Conservation (phyloP, 176 grass and related monocot species). For the Musa itinerans region DNA sequence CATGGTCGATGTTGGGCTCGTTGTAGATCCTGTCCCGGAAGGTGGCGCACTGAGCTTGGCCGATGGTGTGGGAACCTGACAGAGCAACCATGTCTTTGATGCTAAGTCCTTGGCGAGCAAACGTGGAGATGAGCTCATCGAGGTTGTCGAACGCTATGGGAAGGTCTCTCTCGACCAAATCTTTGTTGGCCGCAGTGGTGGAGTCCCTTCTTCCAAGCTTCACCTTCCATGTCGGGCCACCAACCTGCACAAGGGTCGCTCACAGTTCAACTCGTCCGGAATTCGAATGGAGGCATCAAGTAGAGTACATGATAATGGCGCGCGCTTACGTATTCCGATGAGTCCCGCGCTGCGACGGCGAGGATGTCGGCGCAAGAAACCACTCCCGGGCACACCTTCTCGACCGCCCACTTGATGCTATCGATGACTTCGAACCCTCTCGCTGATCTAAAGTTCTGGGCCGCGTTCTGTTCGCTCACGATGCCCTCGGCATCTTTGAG, state of each 20-base stretch:
- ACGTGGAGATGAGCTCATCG: slow-evolving; percentile 30
- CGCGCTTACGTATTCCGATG: slow-evolving; percentile 37
- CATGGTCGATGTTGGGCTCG: background rate
- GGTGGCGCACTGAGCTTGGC: background rate
- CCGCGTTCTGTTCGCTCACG: slow-evolving; percentile 50
- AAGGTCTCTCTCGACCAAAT: slow-evolving; percentile 30
- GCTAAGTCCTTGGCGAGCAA: slow-evolving; percentile 43
- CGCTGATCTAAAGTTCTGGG: slow-evolving; percentile 38
- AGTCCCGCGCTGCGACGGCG: slow-evolving; percentile 50
- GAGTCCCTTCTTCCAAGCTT: slow-evolving; percentile 53
- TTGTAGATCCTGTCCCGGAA: background rate
- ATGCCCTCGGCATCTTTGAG: slow-evolving; percentile 48
- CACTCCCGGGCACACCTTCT: slow-evolving; percentile 49
- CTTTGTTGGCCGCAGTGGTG: slow-evolving; percentile 30
- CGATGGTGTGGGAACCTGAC: slow-evolving; percentile 23
- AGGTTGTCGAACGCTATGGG: slow-evolving; percentile 34
- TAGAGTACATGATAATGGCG: too few relatives aligned
- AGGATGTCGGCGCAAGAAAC: slow-evolving; percentile 95
- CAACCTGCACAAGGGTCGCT: slow-evolving; percentile 16
- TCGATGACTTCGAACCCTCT: slow-evolving; percentile 77
- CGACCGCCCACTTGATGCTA: slow-evolving; percentile 52
- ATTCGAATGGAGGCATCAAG: too few relatives aligned
- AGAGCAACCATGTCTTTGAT: slow-evolving; percentile 57
- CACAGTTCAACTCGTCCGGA: too few relatives aligned
- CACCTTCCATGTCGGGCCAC: slow-evolving; percentile 46